Evolutionary conservation across 2,329 filamentous ascomycete species (phyloP), one percentile per base, ranked within the genome.

Genomic region (Pleurostoma richardsiae): DNA sequence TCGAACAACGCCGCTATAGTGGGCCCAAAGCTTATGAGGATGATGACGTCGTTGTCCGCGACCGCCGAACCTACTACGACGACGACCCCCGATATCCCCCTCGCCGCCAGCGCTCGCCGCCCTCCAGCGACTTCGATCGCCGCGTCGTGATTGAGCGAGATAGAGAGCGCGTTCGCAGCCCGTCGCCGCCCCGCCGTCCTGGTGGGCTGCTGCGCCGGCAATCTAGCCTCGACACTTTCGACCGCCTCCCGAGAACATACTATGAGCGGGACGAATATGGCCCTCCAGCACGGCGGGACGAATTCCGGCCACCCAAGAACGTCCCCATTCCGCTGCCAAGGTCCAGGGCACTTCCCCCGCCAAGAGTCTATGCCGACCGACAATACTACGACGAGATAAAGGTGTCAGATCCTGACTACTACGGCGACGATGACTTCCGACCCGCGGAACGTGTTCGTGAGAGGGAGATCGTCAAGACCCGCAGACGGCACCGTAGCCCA

Each of bases 201-300:
- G 59, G 54, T 3, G 74, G 75, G 30, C 76, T 91, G 52, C 60
- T 94, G 43, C 81, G 91, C 48, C 82, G 91, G 40, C 90, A 95
- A 64, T 95, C 90, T 10, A 95, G 90, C 44, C 75, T 96, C 38
- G 91, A 96, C 64, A 95, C 88, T 0, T 96, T 90, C 61, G 91
- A 96, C 66, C 83, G 90, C 42, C 82, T 82, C 29, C 85, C 88
- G 1, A 67, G 67, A 6, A 61, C 63, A 43, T 72, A 74, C 54
- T 73, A 72, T 45, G 75, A 85, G 36, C 69, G 61, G 46, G 66
- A 76, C 26, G 79, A 83, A 44, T 83, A 83, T 55, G 74, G 77
- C n/a, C 73, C 79, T n/a, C 80, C 82, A 2, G 72, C 72, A 8
- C 66, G 73, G 45, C 64, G 71, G 4, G 68, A 71, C 46, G 76